These are phyloP conservation scores for Colletotrichum graminicola DNA, from an alignment of 2,329 filamentous ascomycete species.

Conservation along the genomic window DNA sequence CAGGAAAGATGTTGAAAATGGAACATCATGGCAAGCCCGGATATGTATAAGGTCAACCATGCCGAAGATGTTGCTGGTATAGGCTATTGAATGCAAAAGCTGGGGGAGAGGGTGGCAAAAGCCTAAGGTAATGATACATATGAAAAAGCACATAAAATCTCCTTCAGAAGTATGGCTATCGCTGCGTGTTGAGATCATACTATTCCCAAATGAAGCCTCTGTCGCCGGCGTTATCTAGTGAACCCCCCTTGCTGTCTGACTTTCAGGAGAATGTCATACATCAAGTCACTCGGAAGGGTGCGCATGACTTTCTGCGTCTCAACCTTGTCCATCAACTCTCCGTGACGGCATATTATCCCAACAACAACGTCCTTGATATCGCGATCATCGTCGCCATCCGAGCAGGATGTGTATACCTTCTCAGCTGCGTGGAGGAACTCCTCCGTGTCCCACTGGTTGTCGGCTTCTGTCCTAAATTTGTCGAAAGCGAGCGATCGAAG, in stretches of 20 bases:
- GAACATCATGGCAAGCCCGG: not conserved
- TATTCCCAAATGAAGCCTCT: too few species aligned
- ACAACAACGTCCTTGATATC: conserved; percentile 32
- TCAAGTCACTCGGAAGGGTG: conserved; percentile 28
- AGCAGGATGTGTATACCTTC: conserved; percentile 21
- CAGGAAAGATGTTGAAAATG: not conserved
- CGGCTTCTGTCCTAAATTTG: conserved; percentile 27
- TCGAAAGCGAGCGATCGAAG: conserved; percentile 7
- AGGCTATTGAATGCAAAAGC: not conserved
- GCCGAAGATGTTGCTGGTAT: not conserved
- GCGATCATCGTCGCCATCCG: conserved; percentile 19
- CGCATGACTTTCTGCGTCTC: conserved; percentile 32
- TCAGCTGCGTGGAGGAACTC: conserved; percentile 30
- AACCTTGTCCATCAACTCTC: conserved; percentile 25
- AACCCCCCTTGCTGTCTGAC: conserved; percentile 27
- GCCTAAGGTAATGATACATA: not conserved
- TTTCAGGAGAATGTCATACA: conserved; percentile 29
- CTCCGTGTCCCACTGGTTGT: conserved; percentile 34
- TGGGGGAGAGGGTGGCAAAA: not conserved
- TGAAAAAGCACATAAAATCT: not conserved
- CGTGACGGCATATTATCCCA: conserved; percentile 28
- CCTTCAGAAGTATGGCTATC: not conserved
- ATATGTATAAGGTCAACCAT: not conserved
- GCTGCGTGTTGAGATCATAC: rapidly evolving
- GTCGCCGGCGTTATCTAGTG: not conserved